phyloP scores from a whole-genome alignment of 2,329 filamentous ascomycete genomes.

The Pseudogymnoascus pannorum region DNA sequence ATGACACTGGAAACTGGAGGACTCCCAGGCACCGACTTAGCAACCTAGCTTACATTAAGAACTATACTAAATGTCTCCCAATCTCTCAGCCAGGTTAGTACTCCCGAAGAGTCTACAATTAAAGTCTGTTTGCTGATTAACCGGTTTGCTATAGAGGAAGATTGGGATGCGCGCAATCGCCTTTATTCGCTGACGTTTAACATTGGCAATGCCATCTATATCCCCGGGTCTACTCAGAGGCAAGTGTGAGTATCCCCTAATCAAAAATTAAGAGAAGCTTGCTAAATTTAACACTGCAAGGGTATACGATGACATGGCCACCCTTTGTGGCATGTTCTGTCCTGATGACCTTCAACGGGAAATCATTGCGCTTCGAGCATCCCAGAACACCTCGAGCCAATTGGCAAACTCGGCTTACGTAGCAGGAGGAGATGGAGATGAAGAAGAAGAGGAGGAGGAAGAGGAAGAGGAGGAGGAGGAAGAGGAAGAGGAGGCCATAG shows the following conservation, averaged over 20 bases:
- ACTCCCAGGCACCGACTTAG: neutral
- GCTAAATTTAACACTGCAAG: neutral
- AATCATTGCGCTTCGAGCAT: neutral
- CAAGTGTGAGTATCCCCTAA: neutral
- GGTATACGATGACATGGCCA: neutral
- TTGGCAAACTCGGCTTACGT: neutral
- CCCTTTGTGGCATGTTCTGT: neutral
- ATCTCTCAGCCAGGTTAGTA: neutral
- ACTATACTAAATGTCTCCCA: neutral
- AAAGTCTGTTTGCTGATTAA: neutral
- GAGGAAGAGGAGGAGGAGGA: neutral
- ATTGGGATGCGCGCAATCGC: constrained; percentile 13
- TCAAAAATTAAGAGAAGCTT: neutral
- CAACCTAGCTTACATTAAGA: neutral
- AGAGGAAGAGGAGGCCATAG: neutral
- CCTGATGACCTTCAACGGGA: neutral
- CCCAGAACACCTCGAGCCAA: neutral
- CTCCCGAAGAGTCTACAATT: neutral
- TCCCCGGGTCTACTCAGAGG: neutral
- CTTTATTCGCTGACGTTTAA: constrained; percentile 12
- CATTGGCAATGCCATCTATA: neutral
- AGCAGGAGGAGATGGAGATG: neutral
- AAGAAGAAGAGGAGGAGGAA: neutral
- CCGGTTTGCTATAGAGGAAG: neutral
- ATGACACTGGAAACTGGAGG: constrained; percentile 17